Evolutionary conservation across 345 rosid genomes (phyloP), one percentile per base, ranked within the genome.

Genomic region (Passiflora organensis): DNA sequence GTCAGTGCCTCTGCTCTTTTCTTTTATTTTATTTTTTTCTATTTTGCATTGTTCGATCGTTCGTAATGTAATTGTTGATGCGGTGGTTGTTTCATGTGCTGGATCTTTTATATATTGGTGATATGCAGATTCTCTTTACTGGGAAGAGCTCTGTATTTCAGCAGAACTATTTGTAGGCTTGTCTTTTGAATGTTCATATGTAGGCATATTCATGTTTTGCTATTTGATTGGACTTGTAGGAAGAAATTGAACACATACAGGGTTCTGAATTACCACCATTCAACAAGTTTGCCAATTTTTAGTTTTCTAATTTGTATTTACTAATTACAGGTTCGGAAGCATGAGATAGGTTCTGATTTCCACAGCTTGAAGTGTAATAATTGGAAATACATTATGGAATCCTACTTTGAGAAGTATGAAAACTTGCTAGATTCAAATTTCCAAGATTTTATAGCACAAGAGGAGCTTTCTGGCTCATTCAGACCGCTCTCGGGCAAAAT

Each of bases 341-440:
- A 22, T 10, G 62, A 24, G 17, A 8, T 41, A 11, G 62, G 48
- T 3, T 58, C 48, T 17, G 47, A 23, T 47, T 55, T 51, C 18
- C 48, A 43, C 55, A 34, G 53, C 46, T 41, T 58, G 1, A 39
- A 58, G 2, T 72, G 63, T 48, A 44, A 65, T 69, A 54, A 48
- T 1, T 58, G 60, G 63, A 68, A 67, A 47, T 84, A 69, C 72
- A 66, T 88, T 45, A 67, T 76, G 76, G 43, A 76, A 49, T 71
- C 85, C 60, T 86, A 86, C 68, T 84, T 84, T 63, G 74, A 64
- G 53, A 72, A 76, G 44, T 65, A 67, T 43, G 73, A 71, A 44
- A 59, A 32, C 21, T 61, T 88, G 28, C 24, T 56, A 15, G 94
- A 77, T 43, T 64, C 80, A 2, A 71, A 48, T 64, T 86, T 81